phyloP scores from a whole-genome alignment of 2,329 filamentous ascomycete genomes.

The Trichoderma semiorbis region DNA sequence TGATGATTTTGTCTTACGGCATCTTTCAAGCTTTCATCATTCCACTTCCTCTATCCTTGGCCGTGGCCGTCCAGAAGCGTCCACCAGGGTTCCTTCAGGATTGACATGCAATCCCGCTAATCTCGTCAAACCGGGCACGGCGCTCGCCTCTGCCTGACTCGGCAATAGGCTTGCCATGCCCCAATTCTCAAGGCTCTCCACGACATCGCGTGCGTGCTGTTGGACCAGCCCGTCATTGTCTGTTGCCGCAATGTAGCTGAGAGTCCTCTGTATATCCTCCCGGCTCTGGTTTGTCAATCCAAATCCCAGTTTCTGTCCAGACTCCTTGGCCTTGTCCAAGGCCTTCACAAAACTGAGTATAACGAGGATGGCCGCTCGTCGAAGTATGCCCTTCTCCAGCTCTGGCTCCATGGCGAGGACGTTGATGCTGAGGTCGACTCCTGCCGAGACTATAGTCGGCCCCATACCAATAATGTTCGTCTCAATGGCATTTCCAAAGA shows the following conservation, averaged over 20 bases:
- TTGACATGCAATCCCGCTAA: constrained; percentile 40
- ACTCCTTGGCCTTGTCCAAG: constrained; percentile 51
- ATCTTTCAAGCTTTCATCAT: constrained; percentile 28
- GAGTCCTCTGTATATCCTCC: constrained; percentile 58
- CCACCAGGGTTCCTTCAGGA: constrained; percentile 25
- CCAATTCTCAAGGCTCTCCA: constrained; percentile 64
- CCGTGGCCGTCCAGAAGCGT: constrained; percentile 29
- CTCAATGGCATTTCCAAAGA: constrained; percentile 59
- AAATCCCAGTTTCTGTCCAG: constrained; percentile 47
- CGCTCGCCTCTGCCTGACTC: constrained; percentile 25
- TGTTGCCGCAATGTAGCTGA: constrained; percentile 61
- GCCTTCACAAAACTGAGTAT: constrained; percentile 60
- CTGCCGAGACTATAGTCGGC: constrained; percentile 48
- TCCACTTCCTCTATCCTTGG: constrained; percentile 61
- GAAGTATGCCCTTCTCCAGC: constrained; percentile 59
- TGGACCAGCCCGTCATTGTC: constrained; percentile 67
- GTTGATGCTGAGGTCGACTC: constrained; percentile 60
- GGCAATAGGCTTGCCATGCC: constrained; percentile 50
- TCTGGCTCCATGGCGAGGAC: constrained; percentile 61
- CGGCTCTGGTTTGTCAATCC: constrained; percentile 54
- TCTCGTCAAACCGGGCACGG: constrained; percentile 28
- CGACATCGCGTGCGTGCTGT: constrained; percentile 63
- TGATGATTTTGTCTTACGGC: background rate
- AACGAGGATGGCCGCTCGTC: constrained; percentile 63
- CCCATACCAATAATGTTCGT: constrained; percentile 56